Evolutionary conservation across 1,284 basidiomycete species (phyloP), one percentile per base, ranked within the genome.

Genomic region (Fomitopsis schrenkii): DNA sequence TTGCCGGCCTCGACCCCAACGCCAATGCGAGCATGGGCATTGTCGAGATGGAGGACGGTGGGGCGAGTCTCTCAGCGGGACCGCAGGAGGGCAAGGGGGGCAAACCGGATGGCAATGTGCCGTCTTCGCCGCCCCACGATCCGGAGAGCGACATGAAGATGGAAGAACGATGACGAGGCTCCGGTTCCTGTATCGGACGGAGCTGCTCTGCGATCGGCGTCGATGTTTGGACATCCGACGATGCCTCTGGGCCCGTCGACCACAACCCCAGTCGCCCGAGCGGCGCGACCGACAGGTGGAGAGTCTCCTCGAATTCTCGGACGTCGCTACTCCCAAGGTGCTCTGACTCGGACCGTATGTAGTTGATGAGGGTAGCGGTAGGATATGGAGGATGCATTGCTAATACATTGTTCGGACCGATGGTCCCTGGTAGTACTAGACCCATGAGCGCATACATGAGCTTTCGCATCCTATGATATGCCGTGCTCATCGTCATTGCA

Each of bases 101-200:
- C 48, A 58, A 64, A 44, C 45, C 57, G 40, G 40, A 46, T 38
- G 48, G 41, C 7, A 59, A 52, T 17, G 58, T 15, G 8, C 52
- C 36, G 10, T 50, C 41, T 12, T 41, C 17, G n/a, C 30, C 55
- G 38, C 58, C 30, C 48, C 50, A 60, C 62, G 80, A 81, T 57
- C 68, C 61, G 17, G 80, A 82, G 45, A 79, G 75, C 50, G 85
- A 87, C 68, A 79, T 82, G 52, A 83, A 79, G 73, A 87, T 86
- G 85, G 84, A 83, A 63, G 66, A 67, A 40, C 30, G 57, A 56
- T 59, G 50, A 38, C 35, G 36, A 40, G 19, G 30, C 19, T 14
- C 45, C n/a, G 35, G 15, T 36, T 15, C 22, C 36, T 38, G 48
- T 44, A 58, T 48, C 56, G 41, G 33, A 30, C 33, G 14, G 55